Evolutionary conservation across 768 basidiomycete species (phyloP).

Genomic region (Suillus hirtellus): DNA sequence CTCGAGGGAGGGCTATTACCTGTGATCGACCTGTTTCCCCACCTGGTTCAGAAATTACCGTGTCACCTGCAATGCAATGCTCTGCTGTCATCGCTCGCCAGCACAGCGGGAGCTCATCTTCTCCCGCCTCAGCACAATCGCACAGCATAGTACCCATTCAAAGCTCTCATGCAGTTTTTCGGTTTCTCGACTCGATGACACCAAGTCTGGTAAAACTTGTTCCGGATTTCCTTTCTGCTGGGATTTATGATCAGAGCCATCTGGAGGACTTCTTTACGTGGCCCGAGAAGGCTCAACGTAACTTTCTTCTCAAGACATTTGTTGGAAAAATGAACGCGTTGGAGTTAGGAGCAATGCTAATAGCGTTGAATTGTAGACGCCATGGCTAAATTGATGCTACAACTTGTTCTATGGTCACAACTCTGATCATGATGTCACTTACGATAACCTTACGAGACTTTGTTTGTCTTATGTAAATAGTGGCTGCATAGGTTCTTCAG

Average conservation of each 20-base stretch:
- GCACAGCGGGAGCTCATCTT: not conserved
- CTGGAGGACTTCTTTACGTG: not conserved
- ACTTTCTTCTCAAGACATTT: constrained; percentile 3
- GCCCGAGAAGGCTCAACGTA: not conserved
- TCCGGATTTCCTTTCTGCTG: not conserved
- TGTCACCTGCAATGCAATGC: not conserved
- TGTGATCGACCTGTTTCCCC: not conserved
- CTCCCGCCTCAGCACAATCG: not conserved
- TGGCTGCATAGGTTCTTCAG: constrained; percentile 2
- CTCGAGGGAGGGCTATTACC: not conserved
- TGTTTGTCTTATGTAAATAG: not conserved
- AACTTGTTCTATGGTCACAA: not conserved
- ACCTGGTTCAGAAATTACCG: not conserved
- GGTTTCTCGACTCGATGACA: not conserved
- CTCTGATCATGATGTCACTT: not conserved
- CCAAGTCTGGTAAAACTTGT: constrained; percentile 2
- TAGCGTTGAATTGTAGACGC: not conserved
- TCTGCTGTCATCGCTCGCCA: not conserved
- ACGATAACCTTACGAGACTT: not conserved
- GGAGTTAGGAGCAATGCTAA: not conserved
- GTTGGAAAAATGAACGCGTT: not conserved
- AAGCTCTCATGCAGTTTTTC: not conserved
- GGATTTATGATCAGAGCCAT: constrained; percentile 1
- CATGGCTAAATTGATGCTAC: not conserved
- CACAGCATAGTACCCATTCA: not conserved